Evolutionary conservation across 208 protist genomes (phyloP), one percentile per base, ranked within the genome.

Genomic region (Crithidia bombi): DNA sequence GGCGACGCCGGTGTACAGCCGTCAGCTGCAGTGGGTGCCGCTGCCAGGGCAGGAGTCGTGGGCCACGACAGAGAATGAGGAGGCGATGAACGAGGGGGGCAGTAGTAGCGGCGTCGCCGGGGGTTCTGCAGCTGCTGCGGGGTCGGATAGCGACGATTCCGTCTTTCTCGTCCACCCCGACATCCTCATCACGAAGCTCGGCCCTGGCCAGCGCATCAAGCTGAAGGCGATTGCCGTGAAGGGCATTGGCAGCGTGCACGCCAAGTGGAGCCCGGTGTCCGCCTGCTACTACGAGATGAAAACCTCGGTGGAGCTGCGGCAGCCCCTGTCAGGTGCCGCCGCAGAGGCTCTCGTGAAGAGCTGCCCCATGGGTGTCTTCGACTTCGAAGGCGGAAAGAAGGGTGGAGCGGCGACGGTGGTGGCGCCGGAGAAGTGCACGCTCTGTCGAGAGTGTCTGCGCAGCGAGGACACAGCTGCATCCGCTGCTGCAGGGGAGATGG

Each of bases 241-340:
- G 74, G 98, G 98, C 19, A 91, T 98, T 57, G 99, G 98, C 50
- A 90, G 87, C 44, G 89, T 91, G 21, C 99, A 99, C 82, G 94
- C 98, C 44, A 99, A 99, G 87, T 99, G 97, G 96, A 93, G 90
- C 14, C 98, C 98, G 0, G 98, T 99, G 32, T 92, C 96, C 12
- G 97, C 97, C 12, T 98, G 98, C 52, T 97, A 93, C 51, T 99
- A 99, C 82, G 85, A 97, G 59, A 87, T 99, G 64, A 76, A 98
- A 56, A 99, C 98, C 3, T 77, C 90, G 17, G 98, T 99, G 47
- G 46, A 59, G 30, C 66, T 98, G 21, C 65, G 91, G 0, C 82
- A 91, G 65, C 46, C 77, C 23, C 59, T 99, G 30, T 73, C 39
- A 2, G 91, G 92, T 7, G 79, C 82, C 0, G 79, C 75, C 21